Evolutionary conservation across 371 early-diverging fungal genomes (phyloP).

Genomic region (Mucor circinelloides): DNA sequence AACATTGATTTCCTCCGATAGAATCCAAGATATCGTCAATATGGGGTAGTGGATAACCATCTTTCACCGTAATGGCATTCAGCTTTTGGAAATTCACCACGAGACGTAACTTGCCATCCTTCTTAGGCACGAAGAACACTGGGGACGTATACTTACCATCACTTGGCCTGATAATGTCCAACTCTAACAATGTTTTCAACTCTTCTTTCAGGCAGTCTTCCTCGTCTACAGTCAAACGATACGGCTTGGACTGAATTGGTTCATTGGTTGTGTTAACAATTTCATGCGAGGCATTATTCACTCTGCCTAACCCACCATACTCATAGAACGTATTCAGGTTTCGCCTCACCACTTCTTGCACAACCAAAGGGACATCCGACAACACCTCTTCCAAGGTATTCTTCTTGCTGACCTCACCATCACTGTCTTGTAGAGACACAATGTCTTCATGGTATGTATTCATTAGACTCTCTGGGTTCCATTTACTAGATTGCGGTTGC

Average conservation of each 20-base stretch:
- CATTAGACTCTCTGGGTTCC: neutral
- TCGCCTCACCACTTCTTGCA: neutral
- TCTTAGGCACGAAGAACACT: conserved; percentile 51
- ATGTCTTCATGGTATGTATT: conserved; percentile 8
- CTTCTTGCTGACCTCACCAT: too few relatives aligned
- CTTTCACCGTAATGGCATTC: conserved; percentile 39
- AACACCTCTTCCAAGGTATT: neutral
- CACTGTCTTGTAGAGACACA: neutral
- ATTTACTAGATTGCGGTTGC: too few relatives aligned
- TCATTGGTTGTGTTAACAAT: neutral
- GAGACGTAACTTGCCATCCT: conserved; percentile 37
- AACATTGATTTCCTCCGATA: conserved; percentile 6
- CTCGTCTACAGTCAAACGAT: conserved; percentile 15
- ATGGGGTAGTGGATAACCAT: conserved; percentile 40
- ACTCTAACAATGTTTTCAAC: conserved; percentile 6
- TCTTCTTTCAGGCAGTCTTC: conserved; percentile 12
- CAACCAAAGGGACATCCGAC: neutral
- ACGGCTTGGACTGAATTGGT: conserved; percentile 6
- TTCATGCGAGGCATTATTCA: neutral
- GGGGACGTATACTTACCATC: conserved; percentile 29
- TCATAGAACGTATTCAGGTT: neutral
- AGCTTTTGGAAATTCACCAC: conserved; percentile 34
- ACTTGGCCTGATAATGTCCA: conserved; percentile 14
- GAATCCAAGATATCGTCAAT: conserved; percentile 42
- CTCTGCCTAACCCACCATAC: conserved; percentile 5